Conservation (phyloP, 106 monocot species). For the Allium cepa region DNA sequence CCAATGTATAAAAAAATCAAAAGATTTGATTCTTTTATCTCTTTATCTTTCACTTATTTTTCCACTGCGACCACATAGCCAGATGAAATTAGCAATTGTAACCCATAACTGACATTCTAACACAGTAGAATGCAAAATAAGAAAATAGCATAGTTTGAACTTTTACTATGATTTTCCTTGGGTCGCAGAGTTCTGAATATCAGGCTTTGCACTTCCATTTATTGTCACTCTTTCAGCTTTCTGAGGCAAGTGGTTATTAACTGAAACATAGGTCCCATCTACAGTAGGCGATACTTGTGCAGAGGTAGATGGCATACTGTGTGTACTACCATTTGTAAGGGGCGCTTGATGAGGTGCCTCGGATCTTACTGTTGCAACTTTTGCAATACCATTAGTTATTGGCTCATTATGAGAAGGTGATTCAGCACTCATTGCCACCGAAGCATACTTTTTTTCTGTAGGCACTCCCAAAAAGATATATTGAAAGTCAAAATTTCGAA, state of each 20-base stretch:
- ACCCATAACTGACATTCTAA: too few relatives aligned
- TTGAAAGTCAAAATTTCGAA: background rate
- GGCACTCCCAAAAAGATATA: background rate
- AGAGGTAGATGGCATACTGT: constrained; percentile 6
- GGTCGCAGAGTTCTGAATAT: constrained; percentile 19
- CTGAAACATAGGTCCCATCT: constrained; percentile 15
- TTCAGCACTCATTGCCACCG: constrained; percentile 32
- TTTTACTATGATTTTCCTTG: background rate
- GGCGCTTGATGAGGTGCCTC: constrained; percentile 11
- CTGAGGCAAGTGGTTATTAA: constrained; percentile 16
- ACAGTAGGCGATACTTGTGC: constrained; percentile 13
- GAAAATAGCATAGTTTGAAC: too few relatives aligned
- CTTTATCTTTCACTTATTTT: too few relatives aligned
- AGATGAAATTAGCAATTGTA: too few relatives aligned
- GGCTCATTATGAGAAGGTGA: constrained; percentile 18
- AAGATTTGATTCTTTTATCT: too few relatives aligned
- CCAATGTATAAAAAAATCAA: too few relatives aligned
- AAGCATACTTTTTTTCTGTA: constrained; percentile 42
- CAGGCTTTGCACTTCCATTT: constrained; percentile 25
- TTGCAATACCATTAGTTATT: constrained; percentile 21
- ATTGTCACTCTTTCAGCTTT: constrained; percentile 10
- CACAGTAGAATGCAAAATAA: too few relatives aligned
- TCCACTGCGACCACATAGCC: too few relatives aligned
- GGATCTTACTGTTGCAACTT: constrained; percentile 7
- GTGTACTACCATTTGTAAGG: constrained; percentile 11